Evolutionary conservation across 306 rosid species (phyloP).

Genomic region (Luffa acutangula): DNA sequence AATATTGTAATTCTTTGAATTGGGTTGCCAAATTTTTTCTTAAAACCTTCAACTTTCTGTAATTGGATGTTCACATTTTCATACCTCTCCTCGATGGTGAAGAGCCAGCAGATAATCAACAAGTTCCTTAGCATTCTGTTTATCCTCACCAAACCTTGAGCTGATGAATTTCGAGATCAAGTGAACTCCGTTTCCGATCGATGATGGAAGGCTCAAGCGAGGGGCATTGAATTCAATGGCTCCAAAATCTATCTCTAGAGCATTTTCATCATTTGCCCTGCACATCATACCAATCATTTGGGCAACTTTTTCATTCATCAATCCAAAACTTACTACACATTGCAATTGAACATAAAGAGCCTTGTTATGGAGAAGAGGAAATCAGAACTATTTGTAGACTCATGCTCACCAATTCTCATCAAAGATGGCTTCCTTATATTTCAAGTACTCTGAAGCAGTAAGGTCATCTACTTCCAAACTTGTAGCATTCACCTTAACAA

Average conservation of each 20-base stretch:
- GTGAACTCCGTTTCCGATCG: slow-evolving; percentile 33
- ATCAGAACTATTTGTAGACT: not conserved
- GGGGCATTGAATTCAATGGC: slow-evolving; percentile 31
- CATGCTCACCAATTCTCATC: slow-evolving; percentile 25
- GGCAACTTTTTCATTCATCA: not conserved
- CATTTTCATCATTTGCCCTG: slow-evolving; percentile 41
- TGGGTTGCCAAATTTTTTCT: not conserved
- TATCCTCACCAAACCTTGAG: slow-evolving; percentile 16
- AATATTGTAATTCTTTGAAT: not conserved
- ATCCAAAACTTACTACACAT: not conserved
- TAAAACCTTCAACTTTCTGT: not conserved
- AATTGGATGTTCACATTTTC: not conserved
- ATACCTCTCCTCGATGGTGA: slow-evolving; percentile 32
- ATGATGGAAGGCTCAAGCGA: slow-evolving; percentile 27
- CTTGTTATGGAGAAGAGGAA: not conserved
- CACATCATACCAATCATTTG: not conserved
- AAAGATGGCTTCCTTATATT: slow-evolving; percentile 28
- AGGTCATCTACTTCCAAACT: slow-evolving; percentile 25
- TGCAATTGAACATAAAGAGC: not conserved
- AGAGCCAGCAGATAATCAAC: slow-evolving; percentile 25
- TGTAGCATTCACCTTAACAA: slow-evolving; percentile 25
- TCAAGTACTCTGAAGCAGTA: slow-evolving; percentile 24
- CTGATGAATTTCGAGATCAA: slow-evolving; percentile 25
- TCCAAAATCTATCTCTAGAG: slow-evolving; percentile 33
- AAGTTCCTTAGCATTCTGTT: slow-evolving; percentile 20